Base-by-base conservation (phyloP, 768 basidiomycete genomes). In the Amanita subjunquillea region DNA sequence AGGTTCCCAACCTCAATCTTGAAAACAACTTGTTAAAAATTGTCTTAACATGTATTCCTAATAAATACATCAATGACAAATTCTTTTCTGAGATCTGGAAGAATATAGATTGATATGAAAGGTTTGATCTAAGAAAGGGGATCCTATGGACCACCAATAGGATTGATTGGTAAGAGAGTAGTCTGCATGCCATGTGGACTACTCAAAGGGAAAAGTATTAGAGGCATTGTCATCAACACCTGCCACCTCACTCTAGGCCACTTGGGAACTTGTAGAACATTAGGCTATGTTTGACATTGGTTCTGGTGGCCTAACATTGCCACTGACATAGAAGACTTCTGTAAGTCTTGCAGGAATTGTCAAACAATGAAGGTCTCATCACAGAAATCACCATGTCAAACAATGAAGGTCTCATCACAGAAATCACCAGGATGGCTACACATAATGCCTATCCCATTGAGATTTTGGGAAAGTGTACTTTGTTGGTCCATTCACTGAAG, bases 381-480 rank as follows among this genome's bases (percentile, higher is more conserved):
- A n/a, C n/a, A n/a, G n/a, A n/a, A n/a, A n/a, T n/a, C n/a, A n/a
- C n/a, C n/a, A n/a, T n/a, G n/a, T n/a, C n/a, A n/a, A n/a, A n/a
- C 23, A 4, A 45, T 60, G 0, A 66, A 63, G 50, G 42, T n/a
- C 8, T 49, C 42, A 3, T 54, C 50, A 23, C 30, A 56, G 12
- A 15, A 20, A 3, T 58, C 62, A 0, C 13, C 43, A 9, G 68
- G 68, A 29, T 53, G 65, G n/a, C 51, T 68, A 0, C 62, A 66
- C 22, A 50, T 55, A 0, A 56, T 61, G 36, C 63, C 62, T 0
- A 55, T 66, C 0, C 66, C 66, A 0, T 40, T 34, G 0, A 30
- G 48, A 0, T 71, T 69, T 0, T 70, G 68, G 67, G 57, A 63
- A 3, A 60, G 61, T 0, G 67, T 73, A 73, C 54, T 72, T 72